Conservation (phyloP, 768 basidiomycete species). For the Naganishia vaughanmartiniae region DNA sequence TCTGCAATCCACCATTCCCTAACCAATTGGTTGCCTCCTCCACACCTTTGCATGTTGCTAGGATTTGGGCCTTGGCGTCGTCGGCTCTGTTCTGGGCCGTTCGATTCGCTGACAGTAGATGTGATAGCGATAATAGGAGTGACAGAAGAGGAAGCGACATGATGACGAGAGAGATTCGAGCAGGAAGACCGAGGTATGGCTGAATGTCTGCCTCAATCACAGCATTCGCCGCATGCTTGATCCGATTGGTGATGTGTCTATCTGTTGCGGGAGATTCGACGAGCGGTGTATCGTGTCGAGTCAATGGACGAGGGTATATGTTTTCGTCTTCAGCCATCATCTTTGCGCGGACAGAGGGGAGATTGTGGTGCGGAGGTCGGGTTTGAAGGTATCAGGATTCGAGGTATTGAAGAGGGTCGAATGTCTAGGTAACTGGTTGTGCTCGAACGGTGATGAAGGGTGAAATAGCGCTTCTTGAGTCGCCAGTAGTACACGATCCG, state of each 20-base stretch:
- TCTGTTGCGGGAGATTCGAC: not conserved
- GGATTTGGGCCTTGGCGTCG: slow-evolving; percentile 70
- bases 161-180: slow-evolving; percentile 82
- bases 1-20: slow-evolving; percentile 68
- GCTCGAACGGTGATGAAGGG: too few species aligned
- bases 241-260: not conserved
- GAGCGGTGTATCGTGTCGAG: not conserved
- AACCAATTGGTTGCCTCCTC: slow-evolving; percentile 76
- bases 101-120: slow-evolving; percentile 69
- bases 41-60: slow-evolving; percentile 80
- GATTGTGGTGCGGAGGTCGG: too few species aligned
- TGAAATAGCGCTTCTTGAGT: too few species aligned
- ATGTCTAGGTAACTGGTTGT: too few species aligned
- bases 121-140: slow-evolving; percentile 79
- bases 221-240: not conserved
- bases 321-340: not conserved
- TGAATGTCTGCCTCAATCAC: slow-evolving; percentile 55
- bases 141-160: slow-evolving; percentile 88
- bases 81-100: slow-evolving; percentile 67
- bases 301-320: not conserved
- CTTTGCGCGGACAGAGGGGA: not conserved
- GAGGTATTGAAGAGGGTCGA: not conserved
- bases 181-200: slow-evolving; percentile 78
- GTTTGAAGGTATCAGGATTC: not conserved
- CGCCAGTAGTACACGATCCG: too few species aligned